A percentile compares a stretch with the other conserved stretches of the same genome.
These are phyloP conservation scores for Trypanosoma brucei DNA, from an alignment of 208 protist species.

Conservation along the genomic window DNA sequence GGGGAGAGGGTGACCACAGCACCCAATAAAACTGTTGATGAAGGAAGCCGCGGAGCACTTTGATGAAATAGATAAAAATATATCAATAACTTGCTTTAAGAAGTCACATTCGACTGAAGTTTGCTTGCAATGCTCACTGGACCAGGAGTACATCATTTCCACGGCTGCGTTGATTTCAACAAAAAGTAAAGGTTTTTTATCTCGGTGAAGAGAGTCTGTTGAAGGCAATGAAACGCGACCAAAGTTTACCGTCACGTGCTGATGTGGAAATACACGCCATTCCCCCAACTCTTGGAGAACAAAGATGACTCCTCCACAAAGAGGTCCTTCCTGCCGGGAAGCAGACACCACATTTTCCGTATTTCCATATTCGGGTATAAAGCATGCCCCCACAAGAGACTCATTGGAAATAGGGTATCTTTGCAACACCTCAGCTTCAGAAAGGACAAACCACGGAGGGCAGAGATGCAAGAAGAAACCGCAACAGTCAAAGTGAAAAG, in stretches of 20 bases:
- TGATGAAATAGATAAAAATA: conserved; percentile 9
- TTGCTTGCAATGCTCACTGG: background rate
- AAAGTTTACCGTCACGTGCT: conserved; percentile 16
- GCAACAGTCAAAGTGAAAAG: conserved; percentile 13
- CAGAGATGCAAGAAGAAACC: conserved; percentile 22
- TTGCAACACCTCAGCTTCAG: conserved; percentile 8
- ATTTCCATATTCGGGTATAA: background rate
- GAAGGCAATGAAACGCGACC: background rate
- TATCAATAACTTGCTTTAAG: background rate
- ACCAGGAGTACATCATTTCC: conserved; percentile 12
- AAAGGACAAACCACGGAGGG: conserved; percentile 13
- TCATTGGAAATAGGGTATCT: background rate
- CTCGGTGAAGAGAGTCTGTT: background rate
- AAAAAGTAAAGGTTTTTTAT: conserved; percentile 12
- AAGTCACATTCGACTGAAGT: background rate
- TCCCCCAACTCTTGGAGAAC: background rate
- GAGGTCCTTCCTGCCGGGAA: background rate
- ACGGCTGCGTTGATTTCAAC: conserved; percentile 23
- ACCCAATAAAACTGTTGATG: conserved; percentile 4
- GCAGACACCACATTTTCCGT: background rate
- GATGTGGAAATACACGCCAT: conserved; percentile 13
- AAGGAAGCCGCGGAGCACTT: background rate
- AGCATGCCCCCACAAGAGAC: background rate
- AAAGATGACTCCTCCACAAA: conserved; percentile 8
- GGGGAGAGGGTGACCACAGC: background rate